Percentiles rank a stretch among this genome's conserved stretches.
Evolutionary conservation across 1,284 basidiomycete species (phyloP).

Genomic region (Microbotryum scabiosae): DNA sequence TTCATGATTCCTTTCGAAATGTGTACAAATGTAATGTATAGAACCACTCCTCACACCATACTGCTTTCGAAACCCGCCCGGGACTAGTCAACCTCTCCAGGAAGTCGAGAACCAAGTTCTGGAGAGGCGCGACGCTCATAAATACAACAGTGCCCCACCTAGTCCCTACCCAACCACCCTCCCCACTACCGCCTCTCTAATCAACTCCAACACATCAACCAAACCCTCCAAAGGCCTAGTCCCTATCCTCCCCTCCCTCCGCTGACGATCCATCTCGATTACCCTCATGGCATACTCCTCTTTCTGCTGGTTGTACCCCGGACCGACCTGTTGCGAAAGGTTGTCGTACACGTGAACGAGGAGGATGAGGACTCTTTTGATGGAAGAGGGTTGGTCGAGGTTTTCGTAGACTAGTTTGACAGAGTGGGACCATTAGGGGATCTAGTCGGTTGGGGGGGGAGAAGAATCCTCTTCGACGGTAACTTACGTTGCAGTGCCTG

Average conservation of each 20-base stretch:
- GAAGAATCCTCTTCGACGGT: background rate
- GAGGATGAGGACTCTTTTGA: background rate
- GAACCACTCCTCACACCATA: too few relatives aligned
- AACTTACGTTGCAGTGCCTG: background rate
- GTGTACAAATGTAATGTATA: too few relatives aligned
- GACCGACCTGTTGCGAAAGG: background rate
- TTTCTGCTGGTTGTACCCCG: background rate
- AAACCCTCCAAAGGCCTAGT: background rate
- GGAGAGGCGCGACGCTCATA: too few relatives aligned
- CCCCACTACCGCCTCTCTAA: background rate
- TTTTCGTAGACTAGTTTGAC: too few relatives aligned
- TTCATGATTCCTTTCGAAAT: too few relatives aligned
- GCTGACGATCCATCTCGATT: background rate
- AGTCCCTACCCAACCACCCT: background rate
- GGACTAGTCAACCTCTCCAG: too few relatives aligned
- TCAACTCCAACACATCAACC: background rate
- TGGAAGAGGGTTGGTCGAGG: too few relatives aligned
- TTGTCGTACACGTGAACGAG: slow-evolving; percentile 1
- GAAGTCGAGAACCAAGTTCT: too few relatives aligned
- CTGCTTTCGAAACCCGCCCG: too few relatives aligned
- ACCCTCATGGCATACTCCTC: background rate
- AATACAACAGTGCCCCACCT: background rate
- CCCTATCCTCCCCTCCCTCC: background rate
- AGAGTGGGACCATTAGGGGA: too few relatives aligned
- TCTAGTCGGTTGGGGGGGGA: background rate